Evolutionary conservation across 2,329 filamentous ascomycete genomes (phyloP), one percentile per base, ranked within the genome.

Genomic region (Pseudocercospora eumusae): DNA sequence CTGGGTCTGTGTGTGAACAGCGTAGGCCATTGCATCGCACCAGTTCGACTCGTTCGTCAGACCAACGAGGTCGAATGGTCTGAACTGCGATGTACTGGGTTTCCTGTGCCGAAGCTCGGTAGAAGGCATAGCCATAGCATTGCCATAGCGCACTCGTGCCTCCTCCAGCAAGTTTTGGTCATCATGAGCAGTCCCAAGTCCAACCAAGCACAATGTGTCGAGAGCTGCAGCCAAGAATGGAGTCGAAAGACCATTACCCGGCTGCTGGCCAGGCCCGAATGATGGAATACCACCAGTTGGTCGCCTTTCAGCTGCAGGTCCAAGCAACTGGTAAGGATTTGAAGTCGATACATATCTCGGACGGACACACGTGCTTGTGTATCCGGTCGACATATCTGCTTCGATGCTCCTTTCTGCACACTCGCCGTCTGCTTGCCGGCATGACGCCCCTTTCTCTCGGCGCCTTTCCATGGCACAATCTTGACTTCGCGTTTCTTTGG

Each of bases 181-280:
- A 20, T 50, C 40, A 33, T 58, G 31, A 15, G 45, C 56, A 20
- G 56, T 52, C 18, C 56, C 44, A 13, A 59, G 20, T 15, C 56
- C 56, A 10, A 59, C 45, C 27, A 31, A 59, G 31, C 45, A 59
- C n/a, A 59, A 20, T 23, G 56, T 23, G 13, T 59, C 56, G 13
- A 49, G 23, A n/a, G 56, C 56, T 21, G 56, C 56, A 11, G 44
- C 36, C 21, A 58, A 27, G 15, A 40, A 23, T 18, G 56, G 28
- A 20, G 56, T 33, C 20, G 25, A 15, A 23, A 40, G 31, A 28
- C 53, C 45, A n/a, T 50, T 52, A 5, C 28, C 45, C 10, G 56
- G 56, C 56, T 27, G 23, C 49, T 33, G 15, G 20, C 45, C 11
- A 59, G 45, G 15, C 23, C 45, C 13, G 56, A 47, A n/a, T 58